Evolutionary conservation across 179 eudicot genomes (phyloP).

Genomic region (Pouteria campechiana): DNA sequence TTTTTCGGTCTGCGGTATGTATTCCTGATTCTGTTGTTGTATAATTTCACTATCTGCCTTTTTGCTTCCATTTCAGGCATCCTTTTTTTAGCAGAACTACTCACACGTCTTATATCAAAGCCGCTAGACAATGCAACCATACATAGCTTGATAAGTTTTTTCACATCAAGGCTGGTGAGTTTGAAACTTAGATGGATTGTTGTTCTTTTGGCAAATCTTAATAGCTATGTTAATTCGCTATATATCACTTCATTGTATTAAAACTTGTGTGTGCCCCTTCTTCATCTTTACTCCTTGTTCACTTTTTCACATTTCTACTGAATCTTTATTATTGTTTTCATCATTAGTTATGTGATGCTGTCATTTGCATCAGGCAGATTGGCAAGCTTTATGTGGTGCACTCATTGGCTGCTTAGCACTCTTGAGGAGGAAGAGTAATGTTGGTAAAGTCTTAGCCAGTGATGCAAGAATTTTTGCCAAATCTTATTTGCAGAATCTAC

Average conservation of each 20-base stretch:
- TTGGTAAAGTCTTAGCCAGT: constrained; percentile 34
- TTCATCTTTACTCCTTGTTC: not conserved
- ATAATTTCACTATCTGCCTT: too few species aligned
- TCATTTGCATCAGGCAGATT: constrained; percentile 67
- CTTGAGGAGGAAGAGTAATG: constrained; percentile 58
- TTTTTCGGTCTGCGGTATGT: too few species aligned
- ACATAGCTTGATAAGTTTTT: constrained; percentile 61
- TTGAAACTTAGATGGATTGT: constrained; percentile 4
- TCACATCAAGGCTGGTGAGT: constrained; percentile 82
- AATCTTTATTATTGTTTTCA: not conserved
- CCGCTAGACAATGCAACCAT: constrained; percentile 40
- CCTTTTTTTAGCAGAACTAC: constrained; percentile 77
- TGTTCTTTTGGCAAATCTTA: not conserved
- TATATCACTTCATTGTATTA: not conserved
- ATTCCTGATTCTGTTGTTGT: too few species aligned
- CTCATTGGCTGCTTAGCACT: constrained; percentile 87
- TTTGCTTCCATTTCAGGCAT: constrained; percentile 34
- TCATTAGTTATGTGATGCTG: not conserved
- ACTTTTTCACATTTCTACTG: not conserved
- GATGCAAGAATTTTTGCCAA: constrained; percentile 57
- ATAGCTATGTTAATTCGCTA: not conserved
- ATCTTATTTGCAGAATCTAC: constrained; percentile 49
- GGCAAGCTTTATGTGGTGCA: constrained; percentile 95
- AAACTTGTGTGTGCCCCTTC: not conserved
- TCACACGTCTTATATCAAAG: constrained; percentile 47